Conservation (phyloP, 2,329 filamentous ascomycete species). For the Fusarium tuaranense region DNA sequence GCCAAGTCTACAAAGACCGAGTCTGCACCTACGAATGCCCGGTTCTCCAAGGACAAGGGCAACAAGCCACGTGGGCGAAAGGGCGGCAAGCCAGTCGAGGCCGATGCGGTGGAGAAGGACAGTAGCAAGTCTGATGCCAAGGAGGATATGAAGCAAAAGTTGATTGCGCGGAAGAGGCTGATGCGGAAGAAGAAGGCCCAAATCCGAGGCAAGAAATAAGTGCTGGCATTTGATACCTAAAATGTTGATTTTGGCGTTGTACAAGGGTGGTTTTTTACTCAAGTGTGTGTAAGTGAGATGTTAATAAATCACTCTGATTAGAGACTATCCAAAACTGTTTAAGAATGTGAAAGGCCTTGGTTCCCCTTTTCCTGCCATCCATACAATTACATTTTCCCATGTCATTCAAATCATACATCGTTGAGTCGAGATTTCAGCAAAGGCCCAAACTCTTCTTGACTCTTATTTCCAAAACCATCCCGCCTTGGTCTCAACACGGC, state of each 20-base stretch:
- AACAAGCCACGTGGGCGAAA: conserved; percentile 33
- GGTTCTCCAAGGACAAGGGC: conserved; percentile 33
- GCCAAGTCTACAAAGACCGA: conserved; percentile 34
- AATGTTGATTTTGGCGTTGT: conserved; percentile 24
- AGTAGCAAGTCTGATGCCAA: conserved; percentile 52
- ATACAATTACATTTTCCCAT: conserved; percentile 1
- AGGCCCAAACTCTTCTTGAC: too few relatives aligned
- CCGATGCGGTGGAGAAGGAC: conserved; percentile 29
- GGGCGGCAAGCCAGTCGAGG: conserved; percentile 22
- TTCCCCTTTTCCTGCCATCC: neutral
- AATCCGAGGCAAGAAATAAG: conserved; percentile 49
- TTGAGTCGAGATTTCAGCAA: conserved; percentile 22
- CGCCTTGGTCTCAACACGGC: conserved; percentile 42
- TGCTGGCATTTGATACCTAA: conserved; percentile 32
- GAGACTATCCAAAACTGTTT: neutral
- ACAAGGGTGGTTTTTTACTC: neutral
- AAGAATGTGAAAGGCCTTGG: neutral
- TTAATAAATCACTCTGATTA: neutral
- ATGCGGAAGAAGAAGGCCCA: conserved; percentile 76
- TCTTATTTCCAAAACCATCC: conserved; percentile 58
- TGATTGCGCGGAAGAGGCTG: conserved; percentile 88
- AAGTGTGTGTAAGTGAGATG: neutral
- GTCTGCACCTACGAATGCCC: conserved; percentile 24
- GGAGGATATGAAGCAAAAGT: conserved; percentile 70
- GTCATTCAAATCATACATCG: conserved; percentile 22